Conservation (phyloP, 371 early-diverging fungal genomes). For the Blakeslea trispora region DNA sequence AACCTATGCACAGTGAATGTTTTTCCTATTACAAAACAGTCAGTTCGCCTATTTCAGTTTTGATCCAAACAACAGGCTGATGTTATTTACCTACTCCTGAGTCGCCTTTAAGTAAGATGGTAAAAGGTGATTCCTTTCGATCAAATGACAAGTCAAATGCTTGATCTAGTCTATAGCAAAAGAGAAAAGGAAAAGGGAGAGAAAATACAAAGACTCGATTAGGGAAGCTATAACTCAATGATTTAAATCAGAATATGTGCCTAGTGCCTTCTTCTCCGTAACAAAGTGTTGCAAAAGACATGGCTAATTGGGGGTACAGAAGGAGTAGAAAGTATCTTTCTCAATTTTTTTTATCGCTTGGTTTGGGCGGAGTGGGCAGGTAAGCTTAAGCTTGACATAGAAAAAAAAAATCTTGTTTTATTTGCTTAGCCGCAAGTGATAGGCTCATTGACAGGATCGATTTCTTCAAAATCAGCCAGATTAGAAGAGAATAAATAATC, state of each 20-base stretch:
- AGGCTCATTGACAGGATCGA: conserved; percentile 20
- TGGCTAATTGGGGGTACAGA: no score
- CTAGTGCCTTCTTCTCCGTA: conserved; percentile 52
- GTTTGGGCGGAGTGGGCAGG: no score
- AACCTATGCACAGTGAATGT: conserved; percentile 28
- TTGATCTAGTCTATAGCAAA: conserved; percentile 38
- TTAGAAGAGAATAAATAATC: conserved; percentile 30
- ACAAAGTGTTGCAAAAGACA: conserved; percentile 25
- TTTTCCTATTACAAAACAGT: no score
- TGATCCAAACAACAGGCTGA: no score
- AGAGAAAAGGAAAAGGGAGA: no score
- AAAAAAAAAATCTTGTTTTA: no score
- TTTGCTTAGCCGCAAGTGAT: conserved; percentile 14
- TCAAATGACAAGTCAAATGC: conserved; percentile 35
- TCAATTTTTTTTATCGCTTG: background rate
- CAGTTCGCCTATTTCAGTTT: no score
- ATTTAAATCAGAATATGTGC: conserved; percentile 13
- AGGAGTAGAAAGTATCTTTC: no score
- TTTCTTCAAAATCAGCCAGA: conserved; percentile 25
- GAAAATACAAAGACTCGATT: background rate
- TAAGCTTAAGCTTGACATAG: no score
- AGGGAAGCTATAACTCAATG: no score
- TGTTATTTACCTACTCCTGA: conserved; percentile 50
- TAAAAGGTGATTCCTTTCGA: conserved; percentile 11
- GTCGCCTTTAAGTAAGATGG: conserved; percentile 38